Evolutionary conservation across 129 eudicot species (phyloP).

Genomic region (Centrapalus pauciflorus): DNA sequence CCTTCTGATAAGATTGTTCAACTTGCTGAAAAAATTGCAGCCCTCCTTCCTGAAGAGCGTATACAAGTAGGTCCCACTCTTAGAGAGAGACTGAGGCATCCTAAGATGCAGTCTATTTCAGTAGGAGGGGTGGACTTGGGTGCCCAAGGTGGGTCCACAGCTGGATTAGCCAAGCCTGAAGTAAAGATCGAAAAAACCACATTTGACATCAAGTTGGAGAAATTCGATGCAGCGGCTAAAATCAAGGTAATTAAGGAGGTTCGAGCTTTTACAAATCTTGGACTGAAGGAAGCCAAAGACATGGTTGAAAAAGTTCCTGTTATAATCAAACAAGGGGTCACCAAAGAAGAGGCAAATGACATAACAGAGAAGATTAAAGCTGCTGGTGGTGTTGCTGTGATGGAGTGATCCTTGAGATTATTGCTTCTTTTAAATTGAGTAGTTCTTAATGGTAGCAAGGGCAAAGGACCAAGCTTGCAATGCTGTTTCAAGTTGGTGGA

Average conservation of each 20-base stretch:
- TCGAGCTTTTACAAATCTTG: constrained; percentile 58
- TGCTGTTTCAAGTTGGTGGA: too few species aligned
- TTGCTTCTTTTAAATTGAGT: not conserved
- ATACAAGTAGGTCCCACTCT: constrained; percentile 53
- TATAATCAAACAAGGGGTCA: constrained; percentile 55
- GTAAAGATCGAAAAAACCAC: constrained; percentile 60
- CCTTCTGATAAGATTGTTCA: constrained; percentile 69
- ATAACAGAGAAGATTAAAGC: constrained; percentile 59
- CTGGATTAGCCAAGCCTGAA: constrained; percentile 48
- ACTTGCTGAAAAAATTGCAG: constrained; percentile 62
- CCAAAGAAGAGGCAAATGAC: constrained; percentile 64
- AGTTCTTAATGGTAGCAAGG: not conserved
- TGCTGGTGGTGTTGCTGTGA: constrained; percentile 69
- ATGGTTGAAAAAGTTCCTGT: constrained; percentile 59
- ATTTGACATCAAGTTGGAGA: constrained; percentile 66
- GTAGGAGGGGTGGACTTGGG: constrained; percentile 56
- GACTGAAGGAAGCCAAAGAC: constrained; percentile 75
- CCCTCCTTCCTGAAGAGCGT: constrained; percentile 61
- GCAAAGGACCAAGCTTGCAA: not conserved
- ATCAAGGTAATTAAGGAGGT: constrained; percentile 72
- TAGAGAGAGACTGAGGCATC: constrained; percentile 41
- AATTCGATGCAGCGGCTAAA: constrained; percentile 54
- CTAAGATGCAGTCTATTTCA: constrained; percentile 54
- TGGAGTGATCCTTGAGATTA: constrained; percentile 36
- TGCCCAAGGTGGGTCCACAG: constrained; percentile 39